Evolutionary conservation across 2,329 filamentous ascomycete genomes (phyloP).

Genomic region (Sclerotinia borealis): DNA sequence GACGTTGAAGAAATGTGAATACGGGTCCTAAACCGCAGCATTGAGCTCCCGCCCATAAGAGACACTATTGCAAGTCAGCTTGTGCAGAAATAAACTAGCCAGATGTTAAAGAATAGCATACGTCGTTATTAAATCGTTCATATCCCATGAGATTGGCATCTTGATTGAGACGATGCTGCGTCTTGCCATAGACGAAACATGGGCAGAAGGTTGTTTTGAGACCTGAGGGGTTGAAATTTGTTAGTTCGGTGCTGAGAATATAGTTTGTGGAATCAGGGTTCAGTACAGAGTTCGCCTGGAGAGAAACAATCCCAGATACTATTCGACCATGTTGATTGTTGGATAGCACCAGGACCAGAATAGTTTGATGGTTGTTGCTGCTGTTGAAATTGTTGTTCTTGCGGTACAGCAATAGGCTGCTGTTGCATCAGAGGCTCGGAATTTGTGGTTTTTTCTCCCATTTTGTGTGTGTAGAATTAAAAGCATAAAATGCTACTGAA

Average conservation of each 20-base stretch:
- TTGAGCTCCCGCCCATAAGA: conserved; percentile 3
- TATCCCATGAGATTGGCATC: conserved; percentile 25
- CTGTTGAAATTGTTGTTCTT: neutral
- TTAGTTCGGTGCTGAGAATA: neutral
- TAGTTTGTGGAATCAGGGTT: neutral
- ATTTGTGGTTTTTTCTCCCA: neutral
- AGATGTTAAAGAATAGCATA: neutral
- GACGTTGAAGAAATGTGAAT: conserved; percentile 22
- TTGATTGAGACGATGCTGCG: conserved; percentile 18
- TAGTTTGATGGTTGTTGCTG: neutral
- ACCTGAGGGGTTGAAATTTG: conserved; percentile 12
- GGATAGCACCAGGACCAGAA: neutral
- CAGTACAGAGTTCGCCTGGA: conserved; percentile 2
- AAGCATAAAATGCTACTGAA: neutral
- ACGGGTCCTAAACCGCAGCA: conserved; percentile 18
- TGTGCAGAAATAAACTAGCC: conserved; percentile 7
- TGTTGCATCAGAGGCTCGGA: neutral
- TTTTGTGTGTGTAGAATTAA: neutral
- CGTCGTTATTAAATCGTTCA: conserved; percentile 24
- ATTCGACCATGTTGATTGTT: conserved; percentile 6
- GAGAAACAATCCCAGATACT: conserved; percentile 9
- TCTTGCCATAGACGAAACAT: conserved; percentile 29
- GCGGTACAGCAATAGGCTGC: neutral
- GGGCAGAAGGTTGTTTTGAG: conserved; percentile 26
- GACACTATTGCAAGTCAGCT: conserved; percentile 16